These are phyloP conservation scores for Penicillium sp. DNA, from an alignment of 2,329 filamentous ascomycete genomes.

Conservation along the genomic window DNA sequence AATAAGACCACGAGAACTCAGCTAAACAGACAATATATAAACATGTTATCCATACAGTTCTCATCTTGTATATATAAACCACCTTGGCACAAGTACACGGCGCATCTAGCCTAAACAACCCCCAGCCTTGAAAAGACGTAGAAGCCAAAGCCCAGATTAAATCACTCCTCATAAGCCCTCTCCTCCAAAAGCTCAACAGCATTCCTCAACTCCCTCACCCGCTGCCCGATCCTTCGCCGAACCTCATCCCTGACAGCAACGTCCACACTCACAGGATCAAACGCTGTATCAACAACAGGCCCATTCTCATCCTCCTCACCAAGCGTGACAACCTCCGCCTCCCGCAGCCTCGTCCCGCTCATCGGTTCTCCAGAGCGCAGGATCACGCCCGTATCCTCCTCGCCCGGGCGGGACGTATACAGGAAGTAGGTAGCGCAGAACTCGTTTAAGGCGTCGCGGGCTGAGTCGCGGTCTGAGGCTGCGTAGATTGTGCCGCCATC, in stretches of 20 bases:
- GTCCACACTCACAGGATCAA: conserved; percentile 31
- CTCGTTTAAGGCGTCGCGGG: conserved; percentile 47
- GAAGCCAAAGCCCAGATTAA: too few species aligned
- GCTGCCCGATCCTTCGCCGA: conserved; percentile 43
- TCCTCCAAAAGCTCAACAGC: conserved; percentile 46
- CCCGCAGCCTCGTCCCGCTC: background rate
- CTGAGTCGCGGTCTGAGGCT: conserved; percentile 46
- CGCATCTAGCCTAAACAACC: too few species aligned
- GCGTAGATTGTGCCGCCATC: conserved; percentile 48
- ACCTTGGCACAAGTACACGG: too few species aligned
- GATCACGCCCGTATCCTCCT: conserved; percentile 12
- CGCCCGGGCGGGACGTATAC: conserved; percentile 29
- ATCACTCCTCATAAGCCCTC: conserved; percentile 38
- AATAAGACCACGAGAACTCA: too few species aligned
- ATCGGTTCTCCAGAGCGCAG: background rate
- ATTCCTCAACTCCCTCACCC: conserved; percentile 48
- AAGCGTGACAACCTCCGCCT: background rate
- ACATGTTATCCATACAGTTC: too few species aligned
- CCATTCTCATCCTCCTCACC: conserved; percentile 7
- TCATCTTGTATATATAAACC: too few species aligned
- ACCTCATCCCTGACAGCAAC: conserved; percentile 42
- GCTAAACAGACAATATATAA: too few species aligned
- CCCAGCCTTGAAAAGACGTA: too few species aligned
- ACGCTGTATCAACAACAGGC: conserved; percentile 31
- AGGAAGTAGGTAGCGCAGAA: conserved; percentile 35